Conservation (phyloP, 139 green algal genomes). For the Eudorina sp. region DNA sequence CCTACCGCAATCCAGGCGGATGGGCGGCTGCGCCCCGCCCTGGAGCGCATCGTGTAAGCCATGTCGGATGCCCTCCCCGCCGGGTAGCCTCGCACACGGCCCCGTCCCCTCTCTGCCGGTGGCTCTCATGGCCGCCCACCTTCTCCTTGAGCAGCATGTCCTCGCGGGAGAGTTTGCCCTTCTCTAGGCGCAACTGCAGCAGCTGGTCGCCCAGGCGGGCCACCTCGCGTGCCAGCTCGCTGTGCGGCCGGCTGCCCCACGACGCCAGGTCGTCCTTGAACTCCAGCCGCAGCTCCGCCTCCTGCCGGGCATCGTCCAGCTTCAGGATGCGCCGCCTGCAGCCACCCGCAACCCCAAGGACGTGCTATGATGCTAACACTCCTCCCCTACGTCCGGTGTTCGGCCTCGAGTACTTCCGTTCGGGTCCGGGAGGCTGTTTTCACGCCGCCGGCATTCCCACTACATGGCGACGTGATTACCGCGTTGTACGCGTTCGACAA, state of each 20-base stretch:
- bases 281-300: constrained; percentile 62
- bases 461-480: no score
- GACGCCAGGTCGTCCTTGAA: constrained; percentile 36
- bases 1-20: no score
- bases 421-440: no score
- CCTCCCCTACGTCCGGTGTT: no score
- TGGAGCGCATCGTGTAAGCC: no score
- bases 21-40: no score
- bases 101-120: no score
- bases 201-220: constrained; percentile 60
- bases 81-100: no score
- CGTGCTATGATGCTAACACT: background rate
- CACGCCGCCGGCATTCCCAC: no score
- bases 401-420: no score
- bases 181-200: constrained; percentile 66
- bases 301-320: constrained; percentile 53
- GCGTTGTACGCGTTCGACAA: no score
- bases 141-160: constrained; percentile 72
- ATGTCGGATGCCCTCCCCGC: no score
- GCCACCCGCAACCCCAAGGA: background rate
- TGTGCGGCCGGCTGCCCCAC: background rate
- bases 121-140: constrained; percentile 24
- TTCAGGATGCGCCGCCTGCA: constrained; percentile 39
- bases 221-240: constrained; percentile 60
- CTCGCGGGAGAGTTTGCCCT: constrained; percentile 56